Base-by-base conservation (phyloP, 2,329 filamentous ascomycete genomes). In the Trichoderma atroviride region DNA sequence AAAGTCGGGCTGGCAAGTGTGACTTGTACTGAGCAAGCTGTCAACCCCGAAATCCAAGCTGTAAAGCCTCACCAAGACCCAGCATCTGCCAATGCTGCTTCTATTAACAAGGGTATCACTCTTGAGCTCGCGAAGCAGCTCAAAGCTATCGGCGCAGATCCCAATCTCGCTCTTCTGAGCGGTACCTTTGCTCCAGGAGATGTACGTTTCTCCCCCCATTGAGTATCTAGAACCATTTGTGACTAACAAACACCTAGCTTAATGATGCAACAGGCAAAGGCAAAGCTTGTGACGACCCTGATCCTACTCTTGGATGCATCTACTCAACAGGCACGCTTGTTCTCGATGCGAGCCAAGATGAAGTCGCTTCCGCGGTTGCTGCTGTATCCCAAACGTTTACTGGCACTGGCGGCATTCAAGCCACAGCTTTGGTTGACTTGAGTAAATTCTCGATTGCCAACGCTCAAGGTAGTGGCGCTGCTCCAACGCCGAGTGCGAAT, bases 121-220 rank as follows among this genome's bases (percentile, higher is more conserved):
- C 57, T 60, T n/a, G 57, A 60, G 57, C 37, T 60, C 22, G 57
- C 57, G 33, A 60, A 60, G 57, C 57, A 60, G 57, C 57, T 60
- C 24, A 60, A 60, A 16, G 24, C 35, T 19, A 60, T 60, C 16
- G 57, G 57, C 10, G 57, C 57, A 7, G 57, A 60, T 29, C 57
- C 57, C 35, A 60, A 60, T 10, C 35, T 60, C 16, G 57, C 57
- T 22, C 57, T 60, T 19, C 16, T 60, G 22, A 60, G 57, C 37
- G 57, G 57, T 37, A 60, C 57, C 24, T 60, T 60, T 60, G 57
- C 57, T 33, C 35, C 57, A n/a, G 57, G 57, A 27, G 22, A 40
- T 40, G 57, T 60, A 60, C 27, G 57, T 13, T 60, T 59, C 14
- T n/a, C 11, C 7, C 19, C 6, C 13, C 4, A 11, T 14, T 13